Evolutionary conservation across 768 basidiomycete species (phyloP), one percentile per base, ranked within the genome.

Genomic region (Boletus rubroflammeus): DNA sequence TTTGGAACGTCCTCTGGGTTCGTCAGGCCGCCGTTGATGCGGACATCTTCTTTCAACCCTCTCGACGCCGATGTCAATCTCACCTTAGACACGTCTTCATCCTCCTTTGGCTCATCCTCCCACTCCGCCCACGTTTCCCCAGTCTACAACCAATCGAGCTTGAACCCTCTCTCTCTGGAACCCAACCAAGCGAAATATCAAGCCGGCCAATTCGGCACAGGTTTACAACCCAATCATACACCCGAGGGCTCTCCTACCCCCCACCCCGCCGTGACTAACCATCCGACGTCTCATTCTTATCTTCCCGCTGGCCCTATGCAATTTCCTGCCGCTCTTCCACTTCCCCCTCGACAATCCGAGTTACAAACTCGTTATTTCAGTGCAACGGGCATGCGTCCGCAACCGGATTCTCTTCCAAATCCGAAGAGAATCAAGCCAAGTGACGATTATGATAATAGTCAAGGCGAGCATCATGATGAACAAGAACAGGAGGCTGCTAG

Each of bases 221-320:
- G 32, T 28, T 44, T 61, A 28, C 54, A 58, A 14, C 10, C 32
- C 36, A 49, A 17, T 23, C 53, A 47, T 31, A 50, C 57, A 9
- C 54, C 67, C 29, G 57, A 59, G 13, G 32, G 31, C 21, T 54
- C 67, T 26, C 51, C 57, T 5, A 59, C 26, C 11, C 58, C 53
- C 19, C 53, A 46, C 28, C 0, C 40, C n/a, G n/a, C 47, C 46
- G 23, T 55, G 36, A 11, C 39, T 32, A 50, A 15, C 46, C 56
- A 47, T 13, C 28, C 52, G 17, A 26, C 58, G 11, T 39, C 62
- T 23, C 62, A 47, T 29, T n/a, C 58, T 17, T 69, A 61, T 45
- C 19, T 57, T 35, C 53, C 67, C 7, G 7, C 57, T 29, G 67
- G 61, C 11, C 67, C 69, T 21, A 69, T 70, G 70, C 69, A 70